Base-by-base conservation (phyloP, 371 early-diverging fungal species). In the Lichtheimia corymbifera region DNA sequence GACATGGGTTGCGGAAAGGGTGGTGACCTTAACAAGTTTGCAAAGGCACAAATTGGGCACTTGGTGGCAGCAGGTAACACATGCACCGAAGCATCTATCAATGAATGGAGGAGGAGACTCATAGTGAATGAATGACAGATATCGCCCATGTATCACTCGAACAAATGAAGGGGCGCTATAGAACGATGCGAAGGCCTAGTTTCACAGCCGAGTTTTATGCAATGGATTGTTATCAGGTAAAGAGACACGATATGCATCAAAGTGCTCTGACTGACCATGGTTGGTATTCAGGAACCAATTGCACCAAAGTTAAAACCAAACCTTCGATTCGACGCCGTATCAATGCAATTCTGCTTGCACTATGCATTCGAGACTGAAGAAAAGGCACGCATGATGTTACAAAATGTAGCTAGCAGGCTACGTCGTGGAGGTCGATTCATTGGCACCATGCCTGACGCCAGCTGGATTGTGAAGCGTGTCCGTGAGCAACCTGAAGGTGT, bases 1-100 rank as follows among this genome's bases (percentile, higher is more conserved):
- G 99, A 99, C 75, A 77, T 99, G 64, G 97, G 97, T 4, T 97
- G 98, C 71, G 99, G 99, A 5, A 99, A 99, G 80, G 99, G 99
- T 22, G 99, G 99, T n/a, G 99, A 99, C 77, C 74, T 99, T 56
- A 72, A 83, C 41, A 99, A 99, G 69, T 97, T 93, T 93, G 68
- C 80, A 9, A 86, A 88, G 61, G 91, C 91, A 3, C 63, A 74
- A 15, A 91, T 97, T 15, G 66, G 71, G 25, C 77, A 86, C 49
- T 80, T 92, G 25, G 85, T 94, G 11, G 96, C 94, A 47, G 79
- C 84, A 58, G 88, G 86, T 87, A 79, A 20, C 12, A 0, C 18
- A n/a, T n/a, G n/a, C n/a, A 20, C 17, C 11, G 20, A 47, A 20
- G 47, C 20, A 17, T 47, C 1, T n/a, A 17, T 47, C 5, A 5